phyloP scores from a whole-genome alignment of 2,329 filamentous ascomycete genomes.

The Epichloe gansuensis region DNA sequence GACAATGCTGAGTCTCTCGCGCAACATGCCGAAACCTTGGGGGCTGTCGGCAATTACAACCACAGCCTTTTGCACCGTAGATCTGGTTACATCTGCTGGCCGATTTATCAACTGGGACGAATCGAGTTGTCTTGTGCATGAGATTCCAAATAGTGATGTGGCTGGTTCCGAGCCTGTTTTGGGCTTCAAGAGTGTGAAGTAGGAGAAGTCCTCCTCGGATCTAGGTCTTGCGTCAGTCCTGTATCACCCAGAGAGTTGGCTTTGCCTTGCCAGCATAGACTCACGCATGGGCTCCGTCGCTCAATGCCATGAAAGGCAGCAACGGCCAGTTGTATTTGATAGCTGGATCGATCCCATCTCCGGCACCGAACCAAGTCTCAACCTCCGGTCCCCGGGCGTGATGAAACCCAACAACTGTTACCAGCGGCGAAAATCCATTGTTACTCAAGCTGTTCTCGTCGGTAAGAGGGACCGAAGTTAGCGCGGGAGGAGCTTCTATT shows the following conservation, averaged over 20 bases:
- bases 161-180: slow-evolving; percentile 41
- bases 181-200: slow-evolving; percentile 78
- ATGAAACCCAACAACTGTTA: slow-evolving; percentile 74
- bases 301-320: slow-evolving; percentile 92
- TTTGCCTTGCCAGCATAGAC: slow-evolving; percentile 19
- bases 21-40: slow-evolving; percentile 78
- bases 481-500: slow-evolving; percentile 16
- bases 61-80: slow-evolving; percentile 94
- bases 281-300: slow-evolving; percentile 88
- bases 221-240: slow-evolving; percentile 27
- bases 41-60: slow-evolving; percentile 90
- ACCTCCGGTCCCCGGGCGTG: slow-evolving; percentile 85
- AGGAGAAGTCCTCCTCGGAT: slow-evolving; percentile 91
- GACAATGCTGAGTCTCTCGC: slow-evolving; percentile 80
- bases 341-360: slow-evolving; percentile 66
- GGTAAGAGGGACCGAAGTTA: slow-evolving; percentile 21
- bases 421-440: slow-evolving; percentile 50
- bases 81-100: slow-evolving; percentile 84
- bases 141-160: slow-evolving; percentile 88
- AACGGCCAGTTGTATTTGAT: slow-evolving; percentile 79
- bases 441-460: slow-evolving; percentile 19
- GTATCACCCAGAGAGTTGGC: neutral
- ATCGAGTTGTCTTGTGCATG: slow-evolving; percentile 86
- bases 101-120: slow-evolving; percentile 63
- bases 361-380: slow-evolving; percentile 74